Base-by-base conservation (phyloP, 805 yeast genomes). In the Metschnikowia colocasiae region DNA sequence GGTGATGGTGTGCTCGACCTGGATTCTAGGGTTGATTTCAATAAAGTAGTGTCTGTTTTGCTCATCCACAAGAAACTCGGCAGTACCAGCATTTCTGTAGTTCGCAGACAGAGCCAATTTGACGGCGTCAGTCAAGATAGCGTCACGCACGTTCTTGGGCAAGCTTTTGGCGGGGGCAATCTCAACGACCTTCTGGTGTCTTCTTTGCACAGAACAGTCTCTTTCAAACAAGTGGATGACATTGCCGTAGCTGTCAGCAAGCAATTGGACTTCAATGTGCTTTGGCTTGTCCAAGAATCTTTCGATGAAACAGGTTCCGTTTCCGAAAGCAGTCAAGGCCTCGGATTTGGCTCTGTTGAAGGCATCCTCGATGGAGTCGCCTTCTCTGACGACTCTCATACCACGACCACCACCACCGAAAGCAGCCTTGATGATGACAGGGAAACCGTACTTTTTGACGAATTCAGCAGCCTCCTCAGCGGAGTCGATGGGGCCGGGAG, bases 351-450 rank as follows among this genome's bases (percentile, higher is more conserved):
- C 98, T 71, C 99, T 85, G 61, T 77, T 72, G 74, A 94, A 92
- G 31, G 98, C 97, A 65, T 92, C 97, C 39, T 65, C 84, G 50
- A 92, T 81, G 67, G 84, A 88, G 59, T 94, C 99, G 60, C 97
- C 97, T 69, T 92, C 97, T 62, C 95, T 79, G 38, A 92, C 99
- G 43, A 92, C 99, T 74, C 99, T 84, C 98, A 92, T 94, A 80
- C 99, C 99, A 73, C 98, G 83, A 64, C 99, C 99, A 78, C 99
- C 99, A 73, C 99, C 99, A 67, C 99, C 99, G 63, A 87, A 94
- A 32, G 99, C 99, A 40, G 99, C 99, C 73, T 92, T 92, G 72
- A 92, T 90, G 70, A 92, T 92, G 41, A 94, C 98, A 7, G 99
- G 99, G 72, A 68, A 91, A 27, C 99, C 99, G 68, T 92, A 79